Percentiles rank a stretch among this genome's conserved stretches.
Evolutionary conservation across 1,284 basidiomycete species (phyloP).

Genomic region (Sporisorium sorghi): DNA sequence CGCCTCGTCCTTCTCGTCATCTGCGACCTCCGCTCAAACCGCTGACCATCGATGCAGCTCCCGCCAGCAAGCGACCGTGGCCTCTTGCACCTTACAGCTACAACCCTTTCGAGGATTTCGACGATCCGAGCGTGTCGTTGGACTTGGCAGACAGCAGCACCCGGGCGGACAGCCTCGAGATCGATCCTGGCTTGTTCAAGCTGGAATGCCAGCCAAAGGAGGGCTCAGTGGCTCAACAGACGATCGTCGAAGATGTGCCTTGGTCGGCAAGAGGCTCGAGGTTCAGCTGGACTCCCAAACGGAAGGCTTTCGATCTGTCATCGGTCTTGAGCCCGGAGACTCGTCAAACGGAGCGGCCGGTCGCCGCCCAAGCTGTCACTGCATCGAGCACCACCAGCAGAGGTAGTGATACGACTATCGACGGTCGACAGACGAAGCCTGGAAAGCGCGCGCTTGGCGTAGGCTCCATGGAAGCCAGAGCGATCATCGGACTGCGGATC

Average conservation of each 20-base stretch:
- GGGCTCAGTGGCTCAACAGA: background rate
- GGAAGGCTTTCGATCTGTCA: background rate
- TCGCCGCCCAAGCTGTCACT: too few relatives aligned
- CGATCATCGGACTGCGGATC: conserved; percentile 6
- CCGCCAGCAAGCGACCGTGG: background rate
- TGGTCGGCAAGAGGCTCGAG: background rate
- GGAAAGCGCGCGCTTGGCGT: background rate
- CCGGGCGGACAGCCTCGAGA: conserved; percentile 29
- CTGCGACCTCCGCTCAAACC: background rate
- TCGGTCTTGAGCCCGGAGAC: background rate
- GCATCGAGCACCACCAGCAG: too few relatives aligned
- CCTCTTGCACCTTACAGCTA: conserved; percentile 13
- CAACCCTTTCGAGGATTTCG: conserved; percentile 16
- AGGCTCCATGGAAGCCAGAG: conserved; percentile 1
- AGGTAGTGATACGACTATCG: too few relatives aligned
- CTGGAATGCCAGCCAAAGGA: background rate
- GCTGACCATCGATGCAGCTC: background rate
- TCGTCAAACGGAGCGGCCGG: too few relatives aligned
- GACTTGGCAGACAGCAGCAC: conserved; percentile 4
- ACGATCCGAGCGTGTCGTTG: background rate
- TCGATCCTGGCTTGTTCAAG: conserved; percentile 13
- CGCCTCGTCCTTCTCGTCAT: conserved; percentile 13
- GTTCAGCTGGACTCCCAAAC: background rate
- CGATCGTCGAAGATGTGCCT: background rate
- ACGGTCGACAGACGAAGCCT: background rate